Percentiles rank a stretch among this genome's conserved stretches.
phyloP scores from a whole-genome alignment of 176 grass and related monocot species.

The Rhynchospora pubera region DNA sequence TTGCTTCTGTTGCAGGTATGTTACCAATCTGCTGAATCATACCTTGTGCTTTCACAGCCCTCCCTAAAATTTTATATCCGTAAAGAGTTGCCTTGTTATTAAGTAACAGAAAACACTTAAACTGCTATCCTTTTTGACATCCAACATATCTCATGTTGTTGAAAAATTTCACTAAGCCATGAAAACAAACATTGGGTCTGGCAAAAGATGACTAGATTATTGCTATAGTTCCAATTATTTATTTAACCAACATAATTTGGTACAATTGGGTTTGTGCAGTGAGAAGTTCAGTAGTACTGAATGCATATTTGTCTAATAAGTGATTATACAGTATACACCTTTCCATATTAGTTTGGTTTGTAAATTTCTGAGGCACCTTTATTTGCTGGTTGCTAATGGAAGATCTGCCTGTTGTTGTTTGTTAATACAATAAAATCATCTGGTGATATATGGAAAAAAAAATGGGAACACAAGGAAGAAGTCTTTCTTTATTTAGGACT shows the following conservation, averaged over 20 bases:
- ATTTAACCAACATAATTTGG: background rate
- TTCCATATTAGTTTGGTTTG: background rate
- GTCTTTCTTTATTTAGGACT: constrained; percentile 1
- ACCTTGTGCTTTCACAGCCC: background rate
- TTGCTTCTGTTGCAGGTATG: constrained; percentile 62
- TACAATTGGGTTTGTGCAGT: background rate
- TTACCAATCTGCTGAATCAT: background rate
- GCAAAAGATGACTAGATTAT: background rate
- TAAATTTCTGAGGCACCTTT: background rate
- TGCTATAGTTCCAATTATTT: background rate
- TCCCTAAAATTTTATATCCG: background rate
- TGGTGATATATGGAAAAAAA: background rate
- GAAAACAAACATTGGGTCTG: background rate
- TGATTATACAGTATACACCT: background rate
- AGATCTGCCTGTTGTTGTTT: background rate
- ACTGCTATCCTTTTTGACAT: background rate
- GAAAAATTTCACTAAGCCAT: background rate
- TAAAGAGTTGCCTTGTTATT: background rate
- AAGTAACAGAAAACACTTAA: background rate
- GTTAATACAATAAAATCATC: background rate
- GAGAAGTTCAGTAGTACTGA: background rate
- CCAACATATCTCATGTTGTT: background rate
- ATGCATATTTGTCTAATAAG: background rate
- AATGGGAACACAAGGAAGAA: background rate
- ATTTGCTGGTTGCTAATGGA: background rate